Base-by-base conservation (phyloP, 192 early-diverging fungal genomes). In the Backusella psychrophila region DNA sequence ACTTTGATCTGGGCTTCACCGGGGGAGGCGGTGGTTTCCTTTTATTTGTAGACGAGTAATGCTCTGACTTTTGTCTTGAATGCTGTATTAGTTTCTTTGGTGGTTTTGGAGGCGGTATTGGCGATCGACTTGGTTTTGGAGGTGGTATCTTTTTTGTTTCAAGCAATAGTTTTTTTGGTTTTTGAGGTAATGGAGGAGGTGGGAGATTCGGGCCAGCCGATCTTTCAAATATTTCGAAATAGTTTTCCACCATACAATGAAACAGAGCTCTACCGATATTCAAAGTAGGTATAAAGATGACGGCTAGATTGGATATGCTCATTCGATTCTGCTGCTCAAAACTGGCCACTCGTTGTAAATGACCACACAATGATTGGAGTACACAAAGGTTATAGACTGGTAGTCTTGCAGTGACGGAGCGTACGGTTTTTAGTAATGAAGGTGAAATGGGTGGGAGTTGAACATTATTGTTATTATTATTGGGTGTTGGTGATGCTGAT, bases 221-320 rank as follows among this genome's bases (percentile, higher is more conserved):
- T 63, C n/a, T 39, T 26, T 44, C 70, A 68, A 77, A 80, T 53
- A 80, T 69, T 6, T 80, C 81, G 33, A 76, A 72, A 72, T 77
- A 75, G 29, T 84, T 75, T 29, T 83, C 84, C 2, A 89, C 78
- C 66, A 90, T 83, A 4, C 85, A 82, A 29, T 84, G 80, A 52
- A 91, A 91, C 19, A 91, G 68, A 19, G 84, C 72, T 70, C 85
- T 84, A 14, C 86, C 83, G 36, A 91, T 84, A 14, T 83, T 82
- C 5, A 91, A 72, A 4, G 85, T 89, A 5, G 90, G 90, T n/a
- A 84, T 85, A 78, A 91, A 91, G 8, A 91, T 87, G 1, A 91
- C 80, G 3, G 84, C 90, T 19, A 91, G 75, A 53, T 91, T 91
- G 29, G 85, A 87, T 2, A 85, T 81, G 34, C 83, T 88, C 90